phyloP scores from a whole-genome alignment of 164 flowering plant genomes.

The Akebia trifoliata region DNA sequence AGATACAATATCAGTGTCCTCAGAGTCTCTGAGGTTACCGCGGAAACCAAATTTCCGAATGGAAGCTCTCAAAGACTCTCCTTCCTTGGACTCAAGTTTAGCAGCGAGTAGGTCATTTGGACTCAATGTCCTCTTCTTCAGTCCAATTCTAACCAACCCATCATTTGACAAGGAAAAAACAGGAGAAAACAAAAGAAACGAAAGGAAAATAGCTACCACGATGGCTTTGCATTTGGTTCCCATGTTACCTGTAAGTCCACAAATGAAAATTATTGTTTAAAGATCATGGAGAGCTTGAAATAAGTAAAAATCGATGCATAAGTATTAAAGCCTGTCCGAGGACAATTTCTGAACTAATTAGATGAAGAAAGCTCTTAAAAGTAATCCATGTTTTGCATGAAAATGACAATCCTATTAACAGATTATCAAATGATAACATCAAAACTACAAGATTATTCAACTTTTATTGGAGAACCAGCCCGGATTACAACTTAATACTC shows the following conservation, averaged over 20 bases:
- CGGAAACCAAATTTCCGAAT: conserved; percentile 34
- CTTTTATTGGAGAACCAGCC: too few relatives aligned
- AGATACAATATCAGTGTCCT: conserved; percentile 56
- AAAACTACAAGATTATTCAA: too few relatives aligned
- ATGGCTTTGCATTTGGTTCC: conserved; percentile 20
- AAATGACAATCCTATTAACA: too few relatives aligned
- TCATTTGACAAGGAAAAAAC: conserved; percentile 27
- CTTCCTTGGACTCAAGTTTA: conserved; percentile 23
- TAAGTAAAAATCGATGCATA: background rate
- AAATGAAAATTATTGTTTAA: background rate
- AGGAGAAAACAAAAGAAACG: conserved; percentile 25
- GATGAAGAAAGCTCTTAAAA: too few relatives aligned
- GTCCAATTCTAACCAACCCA: conserved; percentile 52
- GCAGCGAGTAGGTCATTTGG: conserved; percentile 23
- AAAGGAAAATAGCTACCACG: conserved; percentile 24
- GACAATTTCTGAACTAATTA: too few relatives aligned
- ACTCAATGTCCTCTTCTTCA: conserved; percentile 50
- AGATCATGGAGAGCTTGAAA: background rate
- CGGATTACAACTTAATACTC: too few relatives aligned
- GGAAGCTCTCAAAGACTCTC: conserved; percentile 22
- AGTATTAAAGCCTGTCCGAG: background rate
- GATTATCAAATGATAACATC: too few relatives aligned
- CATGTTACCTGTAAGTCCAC: conserved; percentile 30
- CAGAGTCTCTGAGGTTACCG: conserved; percentile 36
- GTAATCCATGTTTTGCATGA: too few relatives aligned